Conservation (phyloP, 805 yeast genomes). For the Ogataea neopini region DNA sequence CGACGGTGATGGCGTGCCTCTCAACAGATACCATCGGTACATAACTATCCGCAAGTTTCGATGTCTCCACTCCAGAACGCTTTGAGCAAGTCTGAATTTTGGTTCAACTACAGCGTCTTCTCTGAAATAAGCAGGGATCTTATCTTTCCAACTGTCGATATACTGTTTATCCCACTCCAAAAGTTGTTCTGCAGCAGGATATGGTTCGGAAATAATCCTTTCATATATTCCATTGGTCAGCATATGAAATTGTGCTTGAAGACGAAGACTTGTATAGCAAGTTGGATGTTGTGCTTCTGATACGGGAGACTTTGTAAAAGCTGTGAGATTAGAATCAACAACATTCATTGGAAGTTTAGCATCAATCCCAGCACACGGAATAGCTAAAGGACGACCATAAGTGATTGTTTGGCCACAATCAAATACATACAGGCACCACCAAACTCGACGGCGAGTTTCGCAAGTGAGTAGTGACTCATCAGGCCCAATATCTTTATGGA, state of each 20-base stretch:
- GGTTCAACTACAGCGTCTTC: slow-evolving; percentile 7
- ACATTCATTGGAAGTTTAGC: slow-evolving; percentile 16
- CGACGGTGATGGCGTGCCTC: slow-evolving; percentile 1
- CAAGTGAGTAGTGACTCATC: slow-evolving; percentile 10
- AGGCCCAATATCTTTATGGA: slow-evolving; percentile 12
- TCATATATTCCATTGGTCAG: slow-evolving; percentile 21
- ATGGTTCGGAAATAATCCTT: slow-evolving; percentile 20
- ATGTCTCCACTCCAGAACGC: slow-evolving; percentile 18
- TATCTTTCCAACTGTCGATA: slow-evolving; percentile 14
- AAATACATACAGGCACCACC: slow-evolving; percentile 20
- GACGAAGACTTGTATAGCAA: slow-evolving; percentile 15
- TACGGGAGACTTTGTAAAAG: slow-evolving; percentile 5
- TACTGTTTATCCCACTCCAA: slow-evolving; percentile 15
- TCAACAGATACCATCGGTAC: slow-evolving; percentile 17
- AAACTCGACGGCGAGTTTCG: slow-evolving; percentile 15
- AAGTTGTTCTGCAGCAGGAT: slow-evolving; percentile 18
- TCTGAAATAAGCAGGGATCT: slow-evolving; percentile 13
- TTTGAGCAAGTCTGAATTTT: slow-evolving; percentile 12
- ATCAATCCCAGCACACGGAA: slow-evolving; percentile 22
- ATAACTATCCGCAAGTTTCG: slow-evolving; percentile 19
- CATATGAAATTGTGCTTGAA: slow-evolving; percentile 18
- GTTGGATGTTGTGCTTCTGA: slow-evolving; percentile 11
- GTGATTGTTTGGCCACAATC: slow-evolving; percentile 23
- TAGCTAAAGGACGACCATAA: slow-evolving; percentile 19
- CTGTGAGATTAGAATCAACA: slow-evolving; percentile 15